phyloP scores from a whole-genome alignment of 163 green algal species.

The Volvox carteri region DNA sequence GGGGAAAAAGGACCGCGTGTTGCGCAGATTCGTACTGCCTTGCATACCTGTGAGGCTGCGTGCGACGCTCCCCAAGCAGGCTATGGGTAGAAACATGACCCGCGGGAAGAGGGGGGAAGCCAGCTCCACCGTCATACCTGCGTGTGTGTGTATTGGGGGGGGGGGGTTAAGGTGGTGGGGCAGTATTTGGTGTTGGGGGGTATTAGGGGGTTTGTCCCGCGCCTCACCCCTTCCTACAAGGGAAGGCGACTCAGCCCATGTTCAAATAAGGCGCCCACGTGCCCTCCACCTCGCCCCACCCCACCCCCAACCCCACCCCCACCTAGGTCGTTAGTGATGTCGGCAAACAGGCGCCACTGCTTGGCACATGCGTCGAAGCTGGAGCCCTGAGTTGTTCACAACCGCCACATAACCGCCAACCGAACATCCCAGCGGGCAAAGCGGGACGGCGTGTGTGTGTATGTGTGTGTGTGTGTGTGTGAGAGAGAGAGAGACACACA shows the following conservation, averaged over 20 bases:
- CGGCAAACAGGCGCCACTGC: slow-evolving; percentile 90
- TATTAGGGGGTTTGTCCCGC: background rate
- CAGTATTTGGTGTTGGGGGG: background rate
- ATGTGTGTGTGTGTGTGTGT: no score
- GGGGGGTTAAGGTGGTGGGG: background rate
- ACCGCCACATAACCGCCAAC: no score
- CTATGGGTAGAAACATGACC: slow-evolving; percentile 75
- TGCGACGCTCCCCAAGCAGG: slow-evolving; percentile 79
- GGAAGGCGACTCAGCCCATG: no score
- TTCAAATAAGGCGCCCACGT: no score
- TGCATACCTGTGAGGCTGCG: slow-evolving; percentile 76
- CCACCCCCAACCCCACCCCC: slow-evolving; percentile 8
- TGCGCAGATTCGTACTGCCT: no score
- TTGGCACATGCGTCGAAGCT: slow-evolving; percentile 81
- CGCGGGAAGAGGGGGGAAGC: slow-evolving; percentile 73
- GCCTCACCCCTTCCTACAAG: background rate
- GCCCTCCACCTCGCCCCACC: no score
- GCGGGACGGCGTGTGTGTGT: no score
- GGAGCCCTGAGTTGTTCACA: slow-evolving; percentile 66
- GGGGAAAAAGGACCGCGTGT: no score
- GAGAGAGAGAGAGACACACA: no score
- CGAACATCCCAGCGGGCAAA: no score
- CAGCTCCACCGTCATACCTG: slow-evolving; percentile 84
- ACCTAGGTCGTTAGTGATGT: slow-evolving; percentile 88
- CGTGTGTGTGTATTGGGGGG: background rate